Conservation (phyloP, 1,139 yeast species). For the Candida glucosophila region DNA sequence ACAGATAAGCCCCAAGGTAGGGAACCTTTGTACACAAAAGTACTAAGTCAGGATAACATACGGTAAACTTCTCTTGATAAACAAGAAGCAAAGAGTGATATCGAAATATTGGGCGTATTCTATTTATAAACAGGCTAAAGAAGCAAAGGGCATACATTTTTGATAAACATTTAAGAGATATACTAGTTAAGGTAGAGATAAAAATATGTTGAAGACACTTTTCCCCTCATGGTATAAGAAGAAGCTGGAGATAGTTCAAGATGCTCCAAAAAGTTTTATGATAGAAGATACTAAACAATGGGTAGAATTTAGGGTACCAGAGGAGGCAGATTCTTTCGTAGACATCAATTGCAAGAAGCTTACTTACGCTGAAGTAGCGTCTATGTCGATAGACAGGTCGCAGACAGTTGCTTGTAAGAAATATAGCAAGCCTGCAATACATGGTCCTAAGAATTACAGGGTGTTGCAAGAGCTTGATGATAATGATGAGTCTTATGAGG, state of each 20-base stretch:
- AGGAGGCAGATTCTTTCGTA: constrained; percentile 25
- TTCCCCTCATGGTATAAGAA: constrained; percentile 14
- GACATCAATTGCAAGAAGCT: constrained; percentile 29
- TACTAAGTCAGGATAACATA: too few species aligned
- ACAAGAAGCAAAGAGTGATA: too few species aligned
- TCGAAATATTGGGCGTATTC: too few species aligned
- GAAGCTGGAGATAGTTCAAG: constrained; percentile 2
- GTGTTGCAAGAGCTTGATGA: constrained; percentile 4
- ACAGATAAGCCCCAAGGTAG: too few species aligned
- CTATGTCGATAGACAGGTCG: constrained; percentile 15
- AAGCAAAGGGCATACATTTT: too few species aligned
- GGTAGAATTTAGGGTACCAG: constrained; percentile 29
- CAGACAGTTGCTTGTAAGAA: constrained; percentile 2
- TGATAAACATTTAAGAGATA: constrained; percentile 1
- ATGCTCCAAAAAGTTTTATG: constrained; percentile 2
- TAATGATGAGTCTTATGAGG: constrained; percentile 6
- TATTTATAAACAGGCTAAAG: too few species aligned
- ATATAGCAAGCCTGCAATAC: constrained; percentile 4
- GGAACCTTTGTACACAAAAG: too few species aligned
- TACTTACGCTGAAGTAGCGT: constrained; percentile 40
- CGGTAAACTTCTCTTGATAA: too few species aligned
- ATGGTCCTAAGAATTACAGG: constrained; percentile 1
- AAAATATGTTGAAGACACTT: constrained; percentile 13
- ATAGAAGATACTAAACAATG: constrained; percentile 15
- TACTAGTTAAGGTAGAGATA: not conserved